Evolutionary conservation across 805 yeast species (phyloP), one percentile per base, ranked within the genome.

Genomic region (Wickerhamomyces silvicola): DNA sequence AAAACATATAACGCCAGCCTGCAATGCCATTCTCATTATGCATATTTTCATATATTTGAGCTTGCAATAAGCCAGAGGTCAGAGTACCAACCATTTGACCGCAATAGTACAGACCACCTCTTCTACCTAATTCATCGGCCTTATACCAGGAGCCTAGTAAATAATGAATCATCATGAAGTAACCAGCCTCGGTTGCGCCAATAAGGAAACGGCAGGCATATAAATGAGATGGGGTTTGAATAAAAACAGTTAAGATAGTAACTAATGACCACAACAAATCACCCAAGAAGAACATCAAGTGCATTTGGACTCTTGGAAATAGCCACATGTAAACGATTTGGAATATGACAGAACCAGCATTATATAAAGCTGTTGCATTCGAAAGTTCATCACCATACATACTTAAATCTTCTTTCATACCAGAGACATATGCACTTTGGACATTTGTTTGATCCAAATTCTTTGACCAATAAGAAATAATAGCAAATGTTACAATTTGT

Each of bases 1-100:
- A 62, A 44, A 72, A 76, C 56, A 75, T 69, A 81, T 81, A 77
- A 52, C 75, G 66, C 83, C 83, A 77, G n/a, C 75, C 70, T 7
- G 66, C 64, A 14, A 66, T 46, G 4, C 75, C 77, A 25, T 50
- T 52, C 5, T 50, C 57, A 24, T 68, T 70, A 35, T 59, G 56
- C 43, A 70, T 45, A 28, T 50, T 48, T 35, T 61, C 49, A 35
- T 48, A 67, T 28, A 70, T 38, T 9, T 75, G 65, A 10, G 75
- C 18, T 81, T 75, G 76, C 30, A 75, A 53, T 26, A 74, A 52
- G 31, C 80, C 78, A 3, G 78, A 68, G 6, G 78, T 72, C 28
- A 74, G 60, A 20, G 70, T 59, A 16, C 82, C 64, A 28, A 59
- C 32, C 16, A 55, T 38, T 28, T 56, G 57, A 24, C 86, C 83